Conservation (phyloP, 176 grass and related monocot species). For the Musa beccarii region DNA sequence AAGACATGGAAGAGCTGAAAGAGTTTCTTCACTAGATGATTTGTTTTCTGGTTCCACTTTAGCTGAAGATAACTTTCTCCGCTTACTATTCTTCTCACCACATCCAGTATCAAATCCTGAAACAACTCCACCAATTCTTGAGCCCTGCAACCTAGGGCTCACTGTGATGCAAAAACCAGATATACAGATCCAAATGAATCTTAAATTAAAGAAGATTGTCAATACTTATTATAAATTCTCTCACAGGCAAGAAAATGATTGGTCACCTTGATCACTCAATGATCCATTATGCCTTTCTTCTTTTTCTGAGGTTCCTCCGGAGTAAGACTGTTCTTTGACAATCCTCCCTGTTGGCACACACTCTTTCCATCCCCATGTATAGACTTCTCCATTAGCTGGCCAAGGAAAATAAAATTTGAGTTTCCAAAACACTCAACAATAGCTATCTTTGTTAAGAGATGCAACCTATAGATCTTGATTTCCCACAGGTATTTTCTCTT, state of each 20-base stretch:
- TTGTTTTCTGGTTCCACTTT: constrained; percentile 75
- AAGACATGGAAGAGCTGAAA: constrained; percentile 82
- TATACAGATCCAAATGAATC: constrained; percentile 34
- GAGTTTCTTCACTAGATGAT: constrained; percentile 75
- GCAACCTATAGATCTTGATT: no score
- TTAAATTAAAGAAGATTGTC: constrained; percentile 31
- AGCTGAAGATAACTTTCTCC: constrained; percentile 68
- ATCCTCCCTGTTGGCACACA: constrained; percentile 84
- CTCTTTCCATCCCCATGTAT: constrained; percentile 99
- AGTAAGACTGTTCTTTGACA: constrained; percentile 36
- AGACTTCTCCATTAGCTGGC: constrained; percentile 80
- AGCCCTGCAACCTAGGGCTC: constrained; percentile 76
- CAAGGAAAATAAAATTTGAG: constrained; percentile 19
- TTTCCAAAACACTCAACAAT: constrained; percentile 8
- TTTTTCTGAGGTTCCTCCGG: constrained; percentile 56
- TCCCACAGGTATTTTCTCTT: no score
- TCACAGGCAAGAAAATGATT: constrained; percentile 8
- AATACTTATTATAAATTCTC: constrained; percentile 18
- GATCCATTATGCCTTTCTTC: constrained; percentile 47
- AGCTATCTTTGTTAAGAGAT: constrained; percentile 3
- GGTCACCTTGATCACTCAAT: constrained; percentile 59
- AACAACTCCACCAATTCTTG: constrained; percentile 45
- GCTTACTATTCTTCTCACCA: constrained; percentile 68
- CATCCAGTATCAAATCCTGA: constrained; percentile 61
- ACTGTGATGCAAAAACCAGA: constrained; percentile 55